Percentiles rank a stretch among this genome's conserved stretches.
Evolutionary conservation across 768 basidiomycete genomes (phyloP).

Genomic region (Leccinum subtestaceum): DNA sequence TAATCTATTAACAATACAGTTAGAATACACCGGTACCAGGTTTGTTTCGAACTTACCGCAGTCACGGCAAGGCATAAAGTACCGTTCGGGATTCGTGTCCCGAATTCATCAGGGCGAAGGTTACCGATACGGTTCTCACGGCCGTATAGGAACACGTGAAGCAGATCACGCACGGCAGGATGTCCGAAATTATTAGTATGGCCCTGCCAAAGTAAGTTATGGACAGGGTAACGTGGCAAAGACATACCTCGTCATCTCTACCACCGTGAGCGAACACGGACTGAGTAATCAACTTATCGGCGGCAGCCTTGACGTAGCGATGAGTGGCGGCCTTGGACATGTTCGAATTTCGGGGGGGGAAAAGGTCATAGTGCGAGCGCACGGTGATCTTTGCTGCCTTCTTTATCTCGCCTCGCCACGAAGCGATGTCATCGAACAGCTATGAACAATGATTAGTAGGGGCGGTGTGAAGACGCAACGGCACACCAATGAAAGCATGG

Average conservation of each 20-base stretch:
- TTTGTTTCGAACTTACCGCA: background rate
- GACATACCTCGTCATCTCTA: background rate
- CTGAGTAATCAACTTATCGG: background rate
- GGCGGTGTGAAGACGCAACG: background rate
- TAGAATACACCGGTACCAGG: too few relatives aligned
- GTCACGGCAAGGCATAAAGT: background rate
- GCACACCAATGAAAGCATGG: background rate
- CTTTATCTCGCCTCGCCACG: background rate
- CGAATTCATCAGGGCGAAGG: background rate
- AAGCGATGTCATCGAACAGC: background rate
- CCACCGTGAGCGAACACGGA: background rate
- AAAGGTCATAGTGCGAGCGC: background rate
- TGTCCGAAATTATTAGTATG: background rate
- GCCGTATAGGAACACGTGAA: background rate
- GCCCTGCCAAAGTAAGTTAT: background rate
- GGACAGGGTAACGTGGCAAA: background rate
- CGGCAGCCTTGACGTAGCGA: background rate
- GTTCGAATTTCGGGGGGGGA: background rate
- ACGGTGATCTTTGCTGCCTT: background rate
- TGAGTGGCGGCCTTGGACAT: background rate
- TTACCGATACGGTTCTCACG: background rate
- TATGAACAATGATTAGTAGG: background rate
- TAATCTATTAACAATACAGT: background rate
- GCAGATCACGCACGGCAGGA: background rate
- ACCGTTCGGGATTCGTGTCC: background rate